These are phyloP conservation scores for Begonia loranthoides DNA, from an alignment of 306 rosid species.

Conservation along the genomic window DNA sequence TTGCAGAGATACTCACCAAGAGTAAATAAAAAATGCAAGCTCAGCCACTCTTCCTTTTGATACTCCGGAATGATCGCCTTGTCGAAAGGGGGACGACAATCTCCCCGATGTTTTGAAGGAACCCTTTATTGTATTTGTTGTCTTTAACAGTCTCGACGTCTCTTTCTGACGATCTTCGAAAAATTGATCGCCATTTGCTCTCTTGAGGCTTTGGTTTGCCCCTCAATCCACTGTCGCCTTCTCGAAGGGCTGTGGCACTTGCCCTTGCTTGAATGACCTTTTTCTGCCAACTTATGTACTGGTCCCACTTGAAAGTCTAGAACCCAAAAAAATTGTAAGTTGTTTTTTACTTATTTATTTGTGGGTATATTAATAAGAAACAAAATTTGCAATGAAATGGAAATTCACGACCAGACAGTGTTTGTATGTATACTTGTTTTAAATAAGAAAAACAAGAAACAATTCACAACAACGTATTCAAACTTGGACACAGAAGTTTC, in stretches of 20 bases:
- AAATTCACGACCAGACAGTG: too few relatives aligned
- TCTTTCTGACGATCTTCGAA: constrained; percentile 48
- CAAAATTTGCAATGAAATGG: too few relatives aligned
- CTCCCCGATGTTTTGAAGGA: constrained; percentile 48
- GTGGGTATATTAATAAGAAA: too few relatives aligned
- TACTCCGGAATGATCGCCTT: constrained; percentile 23
- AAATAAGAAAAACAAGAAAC: too few relatives aligned
- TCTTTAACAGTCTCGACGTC: constrained; percentile 42
- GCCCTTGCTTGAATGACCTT: constrained; percentile 58
- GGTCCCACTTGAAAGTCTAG: constrained; percentile 95
- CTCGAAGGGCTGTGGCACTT: constrained; percentile 55
- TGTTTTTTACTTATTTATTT: too few relatives aligned
- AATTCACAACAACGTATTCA: too few relatives aligned
- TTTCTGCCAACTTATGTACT: constrained; percentile 55
- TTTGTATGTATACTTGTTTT: too few relatives aligned
- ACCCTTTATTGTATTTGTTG: constrained; percentile 61
- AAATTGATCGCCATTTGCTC: constrained; percentile 66
- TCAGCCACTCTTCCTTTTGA: constrained; percentile 54
- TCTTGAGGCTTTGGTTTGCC: constrained; percentile 30
- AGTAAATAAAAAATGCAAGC: background rate
- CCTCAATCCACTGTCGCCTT: constrained; percentile 36
- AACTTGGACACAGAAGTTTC: too few relatives aligned
- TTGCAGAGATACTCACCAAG: background rate
- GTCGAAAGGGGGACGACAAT: constrained; percentile 52
- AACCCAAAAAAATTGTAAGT: constrained; percentile 8